Evolutionary conservation across 208 protist genomes (phyloP).

Genomic region (Acanthamoeba lugdunensis): DNA sequence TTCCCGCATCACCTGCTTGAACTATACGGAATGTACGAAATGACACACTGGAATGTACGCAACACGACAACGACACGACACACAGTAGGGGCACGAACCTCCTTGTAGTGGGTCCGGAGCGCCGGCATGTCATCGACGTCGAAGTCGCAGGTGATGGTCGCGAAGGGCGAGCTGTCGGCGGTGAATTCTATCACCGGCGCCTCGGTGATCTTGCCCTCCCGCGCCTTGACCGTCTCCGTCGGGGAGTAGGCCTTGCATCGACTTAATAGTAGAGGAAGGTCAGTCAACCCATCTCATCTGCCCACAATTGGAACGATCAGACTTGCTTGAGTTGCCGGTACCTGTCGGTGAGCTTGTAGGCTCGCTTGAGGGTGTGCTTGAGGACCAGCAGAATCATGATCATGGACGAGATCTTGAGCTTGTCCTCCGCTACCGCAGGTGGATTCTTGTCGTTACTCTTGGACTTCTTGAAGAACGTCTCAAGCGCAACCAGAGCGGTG

Average conservation of each 20-base stretch:
- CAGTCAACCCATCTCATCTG: not conserved
- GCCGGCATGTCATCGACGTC: slow-evolving; percentile 3
- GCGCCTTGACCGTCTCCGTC: slow-evolving; percentile 28
- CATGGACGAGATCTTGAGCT: slow-evolving; percentile 63
- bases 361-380: slow-evolving; percentile 66
- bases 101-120: slow-evolving; percentile 32
- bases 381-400: slow-evolving; percentile 62
- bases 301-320: too few relatives aligned
- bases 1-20: slow-evolving; percentile 53
- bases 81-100: not conserved
- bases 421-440: not conserved
- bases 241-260: slow-evolving; percentile 62
- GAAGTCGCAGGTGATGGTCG: slow-evolving; percentile 30
- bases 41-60: too few relatives aligned
- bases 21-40: not conserved
- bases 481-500: not conserved
- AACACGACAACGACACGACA: not conserved
- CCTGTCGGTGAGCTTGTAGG: slow-evolving; percentile 66
- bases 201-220: slow-evolving; percentile 54
- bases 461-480: slow-evolving; percentile 34
- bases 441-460: not conserved
- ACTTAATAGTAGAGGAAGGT: not conserved
- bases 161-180: slow-evolving; percentile 48
- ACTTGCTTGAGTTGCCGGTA: not conserved
- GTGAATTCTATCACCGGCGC: slow-evolving; percentile 33